Conservation (phyloP, 257 asterid species). For the Fraxinus pennsylvanica region DNA sequence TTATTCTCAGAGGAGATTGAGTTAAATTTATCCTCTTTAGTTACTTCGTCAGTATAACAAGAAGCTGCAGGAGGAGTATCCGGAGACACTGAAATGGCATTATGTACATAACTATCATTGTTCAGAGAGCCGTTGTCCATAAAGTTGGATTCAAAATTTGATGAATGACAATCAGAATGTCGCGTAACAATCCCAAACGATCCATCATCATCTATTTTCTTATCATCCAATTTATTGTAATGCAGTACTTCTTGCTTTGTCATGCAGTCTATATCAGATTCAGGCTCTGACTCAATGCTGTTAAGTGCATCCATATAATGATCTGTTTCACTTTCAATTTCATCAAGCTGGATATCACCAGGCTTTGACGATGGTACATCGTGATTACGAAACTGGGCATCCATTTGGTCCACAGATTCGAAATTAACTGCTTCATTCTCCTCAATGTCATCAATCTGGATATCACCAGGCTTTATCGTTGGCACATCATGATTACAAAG, state of each 20-base stretch:
- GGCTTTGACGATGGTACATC: conserved; percentile 26
- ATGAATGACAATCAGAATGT: conserved; percentile 31
- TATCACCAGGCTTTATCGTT: conserved; percentile 30
- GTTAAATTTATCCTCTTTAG: conserved; percentile 23
- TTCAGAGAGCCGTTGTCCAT: conserved; percentile 22
- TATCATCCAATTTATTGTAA: conserved; percentile 42
- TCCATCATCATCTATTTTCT: conserved; percentile 37
- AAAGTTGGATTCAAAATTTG: conserved; percentile 31
- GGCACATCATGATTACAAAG: conserved; percentile 30
- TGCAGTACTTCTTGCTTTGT: conserved; percentile 44
- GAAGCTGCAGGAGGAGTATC: conserved; percentile 26
- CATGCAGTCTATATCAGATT: conserved; percentile 63
- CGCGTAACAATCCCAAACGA: conserved; percentile 15
- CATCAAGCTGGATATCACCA: conserved; percentile 43
- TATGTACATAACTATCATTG: conserved; percentile 24
- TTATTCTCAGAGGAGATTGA: conserved; percentile 31
- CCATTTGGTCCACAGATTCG: conserved; percentile 33
- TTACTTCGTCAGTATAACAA: conserved; percentile 16
- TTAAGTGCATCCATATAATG: conserved; percentile 89
- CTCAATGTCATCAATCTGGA: conserved; percentile 47
- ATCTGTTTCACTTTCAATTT: conserved; percentile 74
- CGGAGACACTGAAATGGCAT: conserved; percentile 29
- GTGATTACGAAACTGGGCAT: conserved; percentile 31
- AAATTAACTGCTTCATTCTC: conserved; percentile 33
- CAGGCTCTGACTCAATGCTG: conserved; percentile 78